Conservation (phyloP, 2,329 filamentous ascomycete genomes). For the Emergomyces africanus region DNA sequence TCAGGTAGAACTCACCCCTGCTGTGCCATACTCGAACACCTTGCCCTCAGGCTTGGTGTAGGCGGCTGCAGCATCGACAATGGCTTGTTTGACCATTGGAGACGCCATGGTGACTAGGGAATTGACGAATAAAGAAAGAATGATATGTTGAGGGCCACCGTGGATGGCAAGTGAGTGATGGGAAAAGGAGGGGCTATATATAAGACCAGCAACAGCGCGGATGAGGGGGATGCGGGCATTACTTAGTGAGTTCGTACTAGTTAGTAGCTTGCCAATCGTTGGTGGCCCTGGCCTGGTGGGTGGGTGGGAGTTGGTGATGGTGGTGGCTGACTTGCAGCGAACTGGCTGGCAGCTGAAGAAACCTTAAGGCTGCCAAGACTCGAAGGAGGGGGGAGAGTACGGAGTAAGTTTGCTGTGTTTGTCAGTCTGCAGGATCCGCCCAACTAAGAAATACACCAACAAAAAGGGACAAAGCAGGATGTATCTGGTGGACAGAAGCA, state of each 20-base stretch:
- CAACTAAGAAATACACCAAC: background rate
- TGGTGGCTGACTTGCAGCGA: background rate
- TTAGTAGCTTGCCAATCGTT: background rate
- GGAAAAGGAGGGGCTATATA: background rate
- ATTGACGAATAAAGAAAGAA: background rate
- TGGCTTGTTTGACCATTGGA: slow-evolving; percentile 30
- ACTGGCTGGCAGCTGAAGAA: background rate
- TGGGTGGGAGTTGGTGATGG: background rate
- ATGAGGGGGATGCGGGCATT: background rate
- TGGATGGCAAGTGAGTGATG: background rate
- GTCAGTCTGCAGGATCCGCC: background rate
- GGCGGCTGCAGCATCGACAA: slow-evolving; percentile 35
- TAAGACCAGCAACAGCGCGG: background rate
- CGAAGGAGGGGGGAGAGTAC: background rate
- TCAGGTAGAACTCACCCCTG: slow-evolving; percentile 39
- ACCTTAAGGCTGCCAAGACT: background rate
- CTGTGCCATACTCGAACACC: slow-evolving; percentile 48
- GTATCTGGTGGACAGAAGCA: no score
- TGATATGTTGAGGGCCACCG: background rate
- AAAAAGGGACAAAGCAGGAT: no score
- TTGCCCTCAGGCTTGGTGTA: slow-evolving; percentile 38
- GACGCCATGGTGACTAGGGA: slow-evolving; percentile 25
- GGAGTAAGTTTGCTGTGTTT: background rate
- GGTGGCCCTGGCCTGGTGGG: background rate
- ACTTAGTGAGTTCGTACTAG: background rate